Conservation (phyloP, 495 filamentous ascomycete species). For the Darksidea phi region DNA sequence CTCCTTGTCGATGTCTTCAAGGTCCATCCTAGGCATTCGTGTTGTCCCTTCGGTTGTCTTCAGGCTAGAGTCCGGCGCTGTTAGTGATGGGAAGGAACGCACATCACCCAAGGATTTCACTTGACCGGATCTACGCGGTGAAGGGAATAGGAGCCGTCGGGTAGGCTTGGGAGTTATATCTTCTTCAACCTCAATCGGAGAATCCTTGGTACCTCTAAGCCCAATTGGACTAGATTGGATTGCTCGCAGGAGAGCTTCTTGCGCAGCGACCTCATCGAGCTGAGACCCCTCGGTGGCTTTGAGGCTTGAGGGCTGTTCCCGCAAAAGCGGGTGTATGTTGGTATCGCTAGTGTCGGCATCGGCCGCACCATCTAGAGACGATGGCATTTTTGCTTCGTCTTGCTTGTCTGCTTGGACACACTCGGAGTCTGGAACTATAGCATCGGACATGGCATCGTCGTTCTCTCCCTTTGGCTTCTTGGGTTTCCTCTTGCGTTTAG, state of each 20-base stretch:
- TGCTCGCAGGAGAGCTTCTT: conserved; percentile 59
- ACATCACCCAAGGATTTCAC: conserved; percentile 41
- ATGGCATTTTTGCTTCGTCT: neutral
- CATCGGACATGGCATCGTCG: conserved; percentile 21
- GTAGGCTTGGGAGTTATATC: conserved; percentile 60
- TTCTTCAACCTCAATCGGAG: conserved; percentile 63
- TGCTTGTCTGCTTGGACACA: neutral
- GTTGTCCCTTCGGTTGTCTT: neutral
- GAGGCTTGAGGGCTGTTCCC: conserved; percentile 9
- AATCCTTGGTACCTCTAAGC: conserved; percentile 61
- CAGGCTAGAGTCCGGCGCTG: neutral
- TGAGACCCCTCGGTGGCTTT: neutral
- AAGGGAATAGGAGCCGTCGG: conserved; percentile 73
- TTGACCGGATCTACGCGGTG: conserved; percentile 44
- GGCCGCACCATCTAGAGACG: neutral
- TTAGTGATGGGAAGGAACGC: conserved; percentile 7
- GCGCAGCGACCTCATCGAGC: conserved; percentile 44
- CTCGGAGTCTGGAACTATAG: conserved; percentile 19
- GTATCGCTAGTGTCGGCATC: neutral
- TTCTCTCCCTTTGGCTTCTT: conserved; percentile 22
- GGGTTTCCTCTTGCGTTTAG: conserved; percentile 40
- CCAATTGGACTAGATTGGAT: conserved; percentile 72
- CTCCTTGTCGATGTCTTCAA: conserved; percentile 48
- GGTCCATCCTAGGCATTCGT: neutral
- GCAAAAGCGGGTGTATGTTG: neutral